Base-by-base conservation (phyloP, 306 rosid species). In the Prunus mume region DNA sequence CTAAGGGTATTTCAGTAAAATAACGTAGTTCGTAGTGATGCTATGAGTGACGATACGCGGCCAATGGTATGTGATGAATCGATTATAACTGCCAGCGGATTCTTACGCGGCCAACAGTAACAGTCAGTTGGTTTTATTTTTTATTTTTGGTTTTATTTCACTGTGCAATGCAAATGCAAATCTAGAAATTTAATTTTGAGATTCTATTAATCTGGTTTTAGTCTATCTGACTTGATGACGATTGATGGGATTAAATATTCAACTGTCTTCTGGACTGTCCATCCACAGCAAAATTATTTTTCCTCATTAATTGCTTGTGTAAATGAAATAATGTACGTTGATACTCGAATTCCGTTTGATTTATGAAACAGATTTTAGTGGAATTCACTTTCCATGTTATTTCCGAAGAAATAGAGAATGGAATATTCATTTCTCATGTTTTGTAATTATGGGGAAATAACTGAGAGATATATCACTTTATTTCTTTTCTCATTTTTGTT, bases 41-140 rank as follows among this genome's bases (percentile, higher is more conserved):
- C 22, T 13, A 3, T 9, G 27, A 27, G 12, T 69, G 77, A 80
- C 70, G 79, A 70, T 68, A 82, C 52, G 82, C 80, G 76, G 73
- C 73, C 15, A 65, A 28, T 30, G 78, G 50, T 3, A 46, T 4
- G 20, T 11, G 12, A 80, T 18, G 11, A 45, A 45, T 45, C 11
- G 49, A 45, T 45, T 3, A 4, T 3, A 34, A 15, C 55, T 20
- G 73, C 79, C 80, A 56, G 30, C 22, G 15, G 74, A 68, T 46
- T 64, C 20, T n/a, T 78, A 77, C 25, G 81, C 81, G 85, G 89
- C 83, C 81, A 86, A 78, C 70, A 72, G 83, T 83, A 65, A 81
- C 3, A 43, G 76, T 6, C 8, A 32, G 6, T 60, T 55, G 24
- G 11, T 14, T 50, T 24, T 56, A 13, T 20, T 45, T 34, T n/a